Base-by-base conservation (phyloP, 2,329 filamentous ascomycete species). In the Zymoseptoria pseudotritici region DNA sequence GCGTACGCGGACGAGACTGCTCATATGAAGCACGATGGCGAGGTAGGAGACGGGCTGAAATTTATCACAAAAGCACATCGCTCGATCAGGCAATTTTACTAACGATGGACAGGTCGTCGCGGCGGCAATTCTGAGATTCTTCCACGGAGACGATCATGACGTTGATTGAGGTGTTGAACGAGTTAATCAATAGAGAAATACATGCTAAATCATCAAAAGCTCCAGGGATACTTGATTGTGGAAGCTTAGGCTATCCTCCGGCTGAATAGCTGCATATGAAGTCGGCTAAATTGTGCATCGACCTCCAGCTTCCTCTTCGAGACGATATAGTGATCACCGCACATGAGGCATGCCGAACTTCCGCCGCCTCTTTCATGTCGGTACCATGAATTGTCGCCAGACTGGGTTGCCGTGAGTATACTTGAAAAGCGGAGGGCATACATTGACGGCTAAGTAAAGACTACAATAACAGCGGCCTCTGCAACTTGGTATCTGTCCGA, bases 141-240 rank as follows among this genome's bases (percentile, higher is more conserved):
- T 83, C 61, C 73, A 78, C 56, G 77, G 74, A 53, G 80, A 82
- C 50, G 77, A 82, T 60, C 76, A 79, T 56, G 71, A 71, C 50
- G 72, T 78, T 62, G 63, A 66, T 24, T 67, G 42, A 52, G 22
- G 50, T 52, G 20, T 22, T 5, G 7, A 19, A 46, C 26, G 26
- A 29, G 7, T 29, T 46, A 4, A 17, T 6, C 36, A 2, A n/a
- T 17, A 46, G 11, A 17, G 17, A 7, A 6, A 46, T 46, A 17
- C 36, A 46, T 46, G 36, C 36, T 46, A n/a, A 46, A 46, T 46
- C 36, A 46, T 46, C 36, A 46, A 46, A 46, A n/a, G 36, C 13
- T n/a, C 5, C 36, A 7, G 13, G 13, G 13, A 46, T 17, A 13
- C 13, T 46, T 46, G 13, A 17, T n/a, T 17, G 13, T n/a, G 36